Percentiles rank a stretch among this genome's conserved stretches.
Conservation (phyloP, 129 eudicot genomes). For the Saposhnikovia divaricata region DNA sequence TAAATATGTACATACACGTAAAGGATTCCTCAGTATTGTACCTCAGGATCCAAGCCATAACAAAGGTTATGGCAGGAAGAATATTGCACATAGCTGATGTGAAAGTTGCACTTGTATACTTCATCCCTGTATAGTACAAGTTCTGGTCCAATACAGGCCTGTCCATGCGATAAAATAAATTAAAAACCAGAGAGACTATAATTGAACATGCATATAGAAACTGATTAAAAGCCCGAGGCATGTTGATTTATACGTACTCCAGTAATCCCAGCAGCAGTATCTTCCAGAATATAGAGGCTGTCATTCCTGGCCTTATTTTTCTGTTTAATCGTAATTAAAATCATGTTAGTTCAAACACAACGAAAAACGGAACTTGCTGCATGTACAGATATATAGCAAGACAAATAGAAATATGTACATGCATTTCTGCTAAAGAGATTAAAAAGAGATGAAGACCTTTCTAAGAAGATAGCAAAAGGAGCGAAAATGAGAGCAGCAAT, state of each 20-base stretch:
- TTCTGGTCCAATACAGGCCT: slow-evolving; percentile 74
- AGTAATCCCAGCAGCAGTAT: slow-evolving; percentile 49
- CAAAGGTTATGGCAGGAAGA: slow-evolving; percentile 61
- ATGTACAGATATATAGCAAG: neutral
- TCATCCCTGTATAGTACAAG: slow-evolving; percentile 59
- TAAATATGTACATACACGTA: neutral
- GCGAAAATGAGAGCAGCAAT: slow-evolving; percentile 58
- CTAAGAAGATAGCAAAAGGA: slow-evolving; percentile 74
- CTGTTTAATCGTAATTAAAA: slow-evolving; percentile 27
- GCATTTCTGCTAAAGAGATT: neutral
- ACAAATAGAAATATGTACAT: neutral
- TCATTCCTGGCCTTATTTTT: slow-evolving; percentile 65
- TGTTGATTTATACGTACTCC: slow-evolving; percentile 32
- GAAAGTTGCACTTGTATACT: slow-evolving; percentile 58
- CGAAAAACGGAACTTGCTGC: neutral
- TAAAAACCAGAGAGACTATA: neutral
- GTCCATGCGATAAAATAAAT: neutral
- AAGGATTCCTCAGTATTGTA: neutral
- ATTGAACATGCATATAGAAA: neutral
- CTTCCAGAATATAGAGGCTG: slow-evolving; percentile 38
- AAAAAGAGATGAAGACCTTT: slow-evolving; percentile 39
- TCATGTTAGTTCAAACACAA: neutral
- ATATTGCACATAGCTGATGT: slow-evolving; percentile 56
- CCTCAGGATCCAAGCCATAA: slow-evolving; percentile 62
- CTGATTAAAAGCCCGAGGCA: neutral